Base-by-base conservation (phyloP, 345 rosid species). In the Corchorus olitorius region DNA sequence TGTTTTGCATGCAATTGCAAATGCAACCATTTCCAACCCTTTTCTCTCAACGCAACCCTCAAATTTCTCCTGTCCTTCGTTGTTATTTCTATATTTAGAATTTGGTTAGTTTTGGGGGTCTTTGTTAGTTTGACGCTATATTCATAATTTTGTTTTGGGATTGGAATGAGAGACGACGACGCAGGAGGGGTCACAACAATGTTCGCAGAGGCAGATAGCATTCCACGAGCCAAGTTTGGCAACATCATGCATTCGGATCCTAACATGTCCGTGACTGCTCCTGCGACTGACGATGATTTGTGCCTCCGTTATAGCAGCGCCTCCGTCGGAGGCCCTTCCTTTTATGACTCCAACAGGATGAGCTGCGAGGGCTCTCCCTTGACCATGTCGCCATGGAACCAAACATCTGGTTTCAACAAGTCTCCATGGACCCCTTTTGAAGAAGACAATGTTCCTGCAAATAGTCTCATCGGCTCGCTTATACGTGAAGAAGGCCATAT, bases 381-480 rank as follows among this genome's bases (percentile, higher is more conserved):
- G 91, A 90, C 82, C 81, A 93, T 95, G 99, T 95, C 99, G 4
- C 98, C 98, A 0, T 95, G 98, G 98, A 95, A 93, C 88, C 95
- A 92, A 73, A 87, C 90, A 2, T 69, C 86, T 37, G 87, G 91
- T 52, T 87, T 84, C 69, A 62, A 73, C 60, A 88, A 87, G 67
- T 73, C 91, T 16, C 49, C 81, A 0, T 90, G 91, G 91, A 67
- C 86, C 19, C 82, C 48, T 11, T 73, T 73, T 20, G 93, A 92
- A 4, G 92, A 88, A 4, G 82, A 55, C 34, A 59, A 48, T 4
- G 53, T 33, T 37, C 90, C 91, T 0, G 88, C 86, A 46, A 90
- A 92, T 74, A 87, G 84, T 8, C 91, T 95, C 56, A 90, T 93
- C 63, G 99, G 99, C 2, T 95, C 99, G 3, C 86, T 95, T 34